Evolutionary conservation across 2,329 filamentous ascomycete genomes (phyloP).

Genomic region (Diaporthe caulivora): DNA sequence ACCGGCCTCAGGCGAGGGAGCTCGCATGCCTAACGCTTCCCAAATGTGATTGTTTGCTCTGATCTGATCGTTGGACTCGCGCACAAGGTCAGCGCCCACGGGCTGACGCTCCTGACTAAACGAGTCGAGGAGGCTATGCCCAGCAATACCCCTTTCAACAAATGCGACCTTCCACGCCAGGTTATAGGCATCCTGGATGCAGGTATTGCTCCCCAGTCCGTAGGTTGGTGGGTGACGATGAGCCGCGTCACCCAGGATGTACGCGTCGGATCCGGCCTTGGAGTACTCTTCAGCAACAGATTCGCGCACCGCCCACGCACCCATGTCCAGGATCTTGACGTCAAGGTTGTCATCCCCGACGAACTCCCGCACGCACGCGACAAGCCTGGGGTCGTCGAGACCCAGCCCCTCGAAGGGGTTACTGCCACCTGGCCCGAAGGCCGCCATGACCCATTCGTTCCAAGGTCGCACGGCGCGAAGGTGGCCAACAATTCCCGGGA

Average conservation of each 20-base stretch:
- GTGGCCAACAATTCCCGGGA: slow-evolving; percentile 58
- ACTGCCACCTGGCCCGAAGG: not conserved
- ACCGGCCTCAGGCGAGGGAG: slow-evolving; percentile 47
- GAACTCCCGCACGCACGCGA: slow-evolving; percentile 53
- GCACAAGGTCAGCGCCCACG: slow-evolving; percentile 55
- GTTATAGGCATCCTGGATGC: slow-evolving; percentile 62
- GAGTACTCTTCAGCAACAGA: slow-evolving; percentile 64
- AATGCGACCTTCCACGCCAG: slow-evolving; percentile 62
- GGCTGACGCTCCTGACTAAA: slow-evolving; percentile 56
- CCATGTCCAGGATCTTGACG: slow-evolving; percentile 60
- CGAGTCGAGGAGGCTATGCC: slow-evolving; percentile 50
- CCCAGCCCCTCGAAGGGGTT: slow-evolving; percentile 43
- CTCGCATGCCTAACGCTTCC: slow-evolving; percentile 50
- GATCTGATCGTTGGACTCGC: slow-evolving; percentile 44
- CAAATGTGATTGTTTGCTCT: slow-evolving; percentile 52
- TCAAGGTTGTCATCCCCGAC: slow-evolving; percentile 63
- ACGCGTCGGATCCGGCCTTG: slow-evolving; percentile 50
- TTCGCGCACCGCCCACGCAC: slow-evolving; percentile 68
- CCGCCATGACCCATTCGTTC: slow-evolving; percentile 66
- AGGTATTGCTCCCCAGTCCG: slow-evolving; percentile 64
- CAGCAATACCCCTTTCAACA: slow-evolving; percentile 51
- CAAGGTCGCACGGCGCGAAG: slow-evolving; percentile 69
- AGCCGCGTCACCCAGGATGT: slow-evolving; percentile 64
- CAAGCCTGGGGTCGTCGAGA: not conserved
- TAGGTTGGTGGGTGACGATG: slow-evolving; percentile 65